These are phyloP conservation scores for Hanseniaspora hatyaiensis DNA, from an alignment of 805 yeast species.

Conservation along the genomic window DNA sequence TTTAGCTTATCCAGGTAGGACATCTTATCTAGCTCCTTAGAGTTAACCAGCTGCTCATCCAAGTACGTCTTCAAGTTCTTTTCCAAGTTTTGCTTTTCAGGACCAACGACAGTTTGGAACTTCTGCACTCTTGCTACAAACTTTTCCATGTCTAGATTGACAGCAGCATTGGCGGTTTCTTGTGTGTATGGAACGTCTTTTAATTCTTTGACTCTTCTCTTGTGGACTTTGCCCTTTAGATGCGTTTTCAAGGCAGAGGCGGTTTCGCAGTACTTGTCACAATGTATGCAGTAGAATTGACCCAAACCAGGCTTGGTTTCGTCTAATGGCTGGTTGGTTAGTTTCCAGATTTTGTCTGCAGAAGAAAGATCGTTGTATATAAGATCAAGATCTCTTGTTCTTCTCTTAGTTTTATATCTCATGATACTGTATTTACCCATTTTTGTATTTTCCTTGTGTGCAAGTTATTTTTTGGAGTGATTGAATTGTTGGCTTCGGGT, in stretches of 20 bases:
- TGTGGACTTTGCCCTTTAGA: constrained; percentile 65
- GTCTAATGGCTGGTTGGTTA: constrained; percentile 75
- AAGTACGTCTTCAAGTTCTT: constrained; percentile 27
- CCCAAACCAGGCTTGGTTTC: constrained; percentile 90
- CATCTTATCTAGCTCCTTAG: constrained; percentile 27
- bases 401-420: constrained; percentile 81
- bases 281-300: constrained; percentile 85
- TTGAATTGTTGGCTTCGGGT: neutral
- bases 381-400: constrained; percentile 72
- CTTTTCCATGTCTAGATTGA: constrained; percentile 61
- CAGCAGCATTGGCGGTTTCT: constrained; percentile 83
- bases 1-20: constrained; percentile 22
- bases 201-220: constrained; percentile 69
- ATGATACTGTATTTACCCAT: constrained; percentile 86
- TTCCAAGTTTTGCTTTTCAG: constrained; percentile 37
- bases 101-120: constrained; percentile 42
- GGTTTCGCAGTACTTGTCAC: constrained; percentile 83
- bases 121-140: constrained; percentile 54
- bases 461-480: constrained; percentile 1
- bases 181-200: constrained; percentile 72
- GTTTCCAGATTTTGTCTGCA: constrained; percentile 47
- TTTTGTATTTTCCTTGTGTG: constrained; percentile 3
- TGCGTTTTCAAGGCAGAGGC: constrained; percentile 64
- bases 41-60: constrained; percentile 23
- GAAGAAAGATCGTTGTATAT: constrained; percentile 64